Percentiles rank a stretch among this genome's conserved stretches.
These are phyloP conservation scores for Heterobasidion occidentale DNA, from an alignment of 1,284 basidiomycete species.

Conservation along the genomic window DNA sequence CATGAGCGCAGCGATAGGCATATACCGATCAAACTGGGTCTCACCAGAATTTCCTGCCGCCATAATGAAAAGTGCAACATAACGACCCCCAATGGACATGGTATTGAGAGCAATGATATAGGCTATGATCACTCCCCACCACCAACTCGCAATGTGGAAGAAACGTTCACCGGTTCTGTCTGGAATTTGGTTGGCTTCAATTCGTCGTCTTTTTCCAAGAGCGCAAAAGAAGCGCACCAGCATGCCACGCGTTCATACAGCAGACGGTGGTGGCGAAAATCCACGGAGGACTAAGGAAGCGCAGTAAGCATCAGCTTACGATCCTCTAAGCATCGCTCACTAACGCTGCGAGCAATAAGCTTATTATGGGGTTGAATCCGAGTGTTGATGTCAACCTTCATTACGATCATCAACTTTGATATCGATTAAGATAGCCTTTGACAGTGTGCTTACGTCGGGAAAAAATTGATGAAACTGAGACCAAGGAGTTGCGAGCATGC, in stretches of 20 bases:
- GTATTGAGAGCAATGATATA: conserved; percentile 57
- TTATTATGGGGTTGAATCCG: conserved; percentile 52
- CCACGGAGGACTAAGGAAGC: conserved; percentile 51
- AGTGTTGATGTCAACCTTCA: conserved; percentile 54
- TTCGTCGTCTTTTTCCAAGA: background rate
- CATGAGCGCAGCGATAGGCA: background rate
- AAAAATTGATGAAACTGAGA: conserved; percentile 68
- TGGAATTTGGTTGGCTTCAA: conserved; percentile 12
- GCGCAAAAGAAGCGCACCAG: conserved; percentile 42
- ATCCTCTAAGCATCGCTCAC: conserved; percentile 20
- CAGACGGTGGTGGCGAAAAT: conserved; percentile 47
- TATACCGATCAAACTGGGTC: no score
- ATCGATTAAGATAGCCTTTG: no score
- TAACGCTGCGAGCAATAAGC: conserved; percentile 56
- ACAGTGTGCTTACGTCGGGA: conserved; percentile 46
- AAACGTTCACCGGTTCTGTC: conserved; percentile 59
- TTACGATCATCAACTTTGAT: no score
- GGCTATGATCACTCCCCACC: conserved; percentile 55
- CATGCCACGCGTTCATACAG: conserved; percentile 57
- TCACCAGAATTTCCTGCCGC: background rate
- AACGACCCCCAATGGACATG: conserved; percentile 44
- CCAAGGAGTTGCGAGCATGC: conserved; percentile 45
- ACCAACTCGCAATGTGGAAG: conserved; percentile 55
- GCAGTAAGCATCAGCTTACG: background rate
- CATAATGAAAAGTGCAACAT: conserved; percentile 30